Evolutionary conservation across 805 yeast species (phyloP).

Genomic region (Zygoascus ofunaensis): DNA sequence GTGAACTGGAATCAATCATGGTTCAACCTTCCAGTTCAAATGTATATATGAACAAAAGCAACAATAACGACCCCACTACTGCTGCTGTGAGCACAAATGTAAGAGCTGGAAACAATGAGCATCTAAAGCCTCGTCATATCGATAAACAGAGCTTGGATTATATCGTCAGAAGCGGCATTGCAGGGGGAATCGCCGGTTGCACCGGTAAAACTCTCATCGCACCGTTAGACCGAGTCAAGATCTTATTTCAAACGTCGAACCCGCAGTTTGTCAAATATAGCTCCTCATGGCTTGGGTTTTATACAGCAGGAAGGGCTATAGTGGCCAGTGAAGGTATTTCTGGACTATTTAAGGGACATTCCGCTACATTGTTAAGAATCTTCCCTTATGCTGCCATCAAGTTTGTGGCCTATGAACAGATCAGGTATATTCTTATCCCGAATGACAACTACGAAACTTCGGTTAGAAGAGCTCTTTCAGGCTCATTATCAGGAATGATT

Average conservation of each 20-base stretch:
- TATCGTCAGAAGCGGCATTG: conserved; percentile 72
- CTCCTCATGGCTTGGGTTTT: conserved; percentile 71
- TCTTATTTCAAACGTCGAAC: conserved; percentile 87
- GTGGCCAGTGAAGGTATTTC: conserved; percentile 56
- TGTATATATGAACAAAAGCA: not conserved
- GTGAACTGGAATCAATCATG: no score
- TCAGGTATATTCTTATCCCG: conserved; percentile 72
- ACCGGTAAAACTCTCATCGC: conserved; percentile 96
- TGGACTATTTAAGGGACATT: conserved; percentile 92
- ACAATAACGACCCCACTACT: no score
- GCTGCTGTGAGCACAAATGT: no score
- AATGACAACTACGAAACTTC: conserved; percentile 67
- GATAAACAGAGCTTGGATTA: conserved; percentile 68
- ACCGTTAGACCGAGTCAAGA: conserved; percentile 90
- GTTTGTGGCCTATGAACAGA: conserved; percentile 92
- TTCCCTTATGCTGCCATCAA: conserved; percentile 97
- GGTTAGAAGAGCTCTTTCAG: conserved; percentile 70
- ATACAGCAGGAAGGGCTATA: conserved; percentile 62
- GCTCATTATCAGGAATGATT: conserved; percentile 81
- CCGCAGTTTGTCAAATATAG: conserved; percentile 77
- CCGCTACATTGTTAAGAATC: conserved; percentile 81
- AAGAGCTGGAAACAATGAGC: no score
- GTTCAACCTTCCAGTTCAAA: not conserved
- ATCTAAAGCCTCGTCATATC: not conserved
- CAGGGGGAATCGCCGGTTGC: conserved; percentile 94